Conservation (phyloP, 495 filamentous ascomycete species). For the Aspergillus heteromorphus region DNA sequence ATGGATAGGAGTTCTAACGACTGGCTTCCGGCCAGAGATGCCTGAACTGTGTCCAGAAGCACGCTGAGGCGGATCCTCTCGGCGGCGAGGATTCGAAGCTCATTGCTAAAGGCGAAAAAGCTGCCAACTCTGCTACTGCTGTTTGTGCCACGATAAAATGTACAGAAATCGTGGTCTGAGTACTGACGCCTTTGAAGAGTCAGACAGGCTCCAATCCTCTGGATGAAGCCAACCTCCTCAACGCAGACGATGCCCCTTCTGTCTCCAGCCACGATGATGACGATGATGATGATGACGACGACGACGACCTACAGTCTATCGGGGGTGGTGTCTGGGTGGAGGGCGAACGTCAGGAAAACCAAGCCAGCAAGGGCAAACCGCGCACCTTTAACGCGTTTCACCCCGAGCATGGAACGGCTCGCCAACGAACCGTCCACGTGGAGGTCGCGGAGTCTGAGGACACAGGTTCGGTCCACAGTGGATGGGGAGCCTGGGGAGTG, state of each 20-base stretch:
- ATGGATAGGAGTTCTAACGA: slow-evolving; percentile 4
- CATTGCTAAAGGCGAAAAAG: slow-evolving; percentile 7
- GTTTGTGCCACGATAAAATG: background rate
- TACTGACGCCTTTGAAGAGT: slow-evolving; percentile 1
- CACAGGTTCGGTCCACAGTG: slow-evolving; percentile 6
- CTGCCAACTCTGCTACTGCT: background rate
- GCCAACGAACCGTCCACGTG: background rate
- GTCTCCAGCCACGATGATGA: background rate
- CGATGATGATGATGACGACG: slow-evolving; percentile 7
- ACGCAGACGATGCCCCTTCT: background rate
- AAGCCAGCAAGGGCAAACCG: slow-evolving; percentile 1
- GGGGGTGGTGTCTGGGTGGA: slow-evolving; percentile 18
- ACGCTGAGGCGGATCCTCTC: slow-evolving; percentile 19
- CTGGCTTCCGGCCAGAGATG: slow-evolving; percentile 41
- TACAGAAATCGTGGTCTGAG: background rate
- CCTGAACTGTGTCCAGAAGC: slow-evolving; percentile 45
- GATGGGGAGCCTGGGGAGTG: slow-evolving; percentile 11
- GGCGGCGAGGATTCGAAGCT: slow-evolving; percentile 14
- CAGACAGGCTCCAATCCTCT: slow-evolving; percentile 3
- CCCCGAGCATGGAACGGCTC: slow-evolving; percentile 8
- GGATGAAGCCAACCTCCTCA: background rate
- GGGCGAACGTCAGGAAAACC: background rate
- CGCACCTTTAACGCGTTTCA: slow-evolving; percentile 14
- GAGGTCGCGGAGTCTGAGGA: background rate
- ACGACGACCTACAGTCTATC: slow-evolving; percentile 10